Evolutionary conservation across 2,329 filamentous ascomycete species (phyloP), one percentile per base, ranked within the genome.

Genomic region (Epichloe gansuensis): DNA sequence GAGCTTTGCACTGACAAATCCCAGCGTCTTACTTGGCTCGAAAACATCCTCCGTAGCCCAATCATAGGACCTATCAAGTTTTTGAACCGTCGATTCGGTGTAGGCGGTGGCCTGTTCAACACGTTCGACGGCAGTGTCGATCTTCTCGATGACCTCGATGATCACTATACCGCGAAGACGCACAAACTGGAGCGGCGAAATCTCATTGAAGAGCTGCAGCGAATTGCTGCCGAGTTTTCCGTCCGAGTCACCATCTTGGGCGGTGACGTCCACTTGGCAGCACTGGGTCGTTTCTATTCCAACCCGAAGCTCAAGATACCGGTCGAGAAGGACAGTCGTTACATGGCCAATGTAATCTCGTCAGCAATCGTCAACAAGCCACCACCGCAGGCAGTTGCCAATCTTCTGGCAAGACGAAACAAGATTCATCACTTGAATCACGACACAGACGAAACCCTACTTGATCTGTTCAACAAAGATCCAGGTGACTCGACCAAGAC

Each of bases 301-400:
- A 93, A 93, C 61, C 87, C 89, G 7, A 84, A 83, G 59, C 75
- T 93, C 44, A 77, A 83, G 50, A 77, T 95, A 36, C 77, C 87
- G 0, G 85, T 83, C 51, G 85, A 91, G 63, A 77, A 84, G 54
- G 93, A 98, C 66, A 86, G 89, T 64, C 81, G 93, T 52, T 97
- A 97, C 68, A 97, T 98, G 82, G 85, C 84, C 49, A 98, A 98
- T 63, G 78, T 98, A 21, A 78, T 97, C 50, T 95, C 89, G 5
- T 96, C 90, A 1, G 90, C 90, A 35, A 97, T 98, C 61, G 90
- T 94, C 58, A 96, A 98, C 66, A 91, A 91, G 60, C 93, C 93
- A 2, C 89, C 90, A 13, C 89, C 91, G 1, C 81, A 85, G 65
- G 90, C 71, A 60, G 85, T 98, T 63, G 89, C 89, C 11, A 95